These are phyloP conservation scores for Pichia manshurica DNA, from an alignment of 805 yeast genomes.

Conservation along the genomic window DNA sequence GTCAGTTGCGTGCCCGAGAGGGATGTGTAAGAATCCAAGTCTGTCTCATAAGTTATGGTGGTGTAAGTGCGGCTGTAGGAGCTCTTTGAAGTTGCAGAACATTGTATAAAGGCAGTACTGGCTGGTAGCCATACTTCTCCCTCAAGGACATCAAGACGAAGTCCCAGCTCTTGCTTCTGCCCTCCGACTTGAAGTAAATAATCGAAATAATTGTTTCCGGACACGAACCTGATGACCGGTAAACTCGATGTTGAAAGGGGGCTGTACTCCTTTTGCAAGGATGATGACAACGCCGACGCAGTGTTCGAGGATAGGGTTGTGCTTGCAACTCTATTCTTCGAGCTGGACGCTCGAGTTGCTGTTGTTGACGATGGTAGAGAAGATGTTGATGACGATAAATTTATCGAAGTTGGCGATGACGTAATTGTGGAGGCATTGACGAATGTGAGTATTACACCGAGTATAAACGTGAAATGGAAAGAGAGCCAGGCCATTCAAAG, in stretches of 20 bases:
- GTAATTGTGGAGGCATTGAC: not conserved
- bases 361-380: conserved; percentile 4
- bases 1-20: too few species aligned
- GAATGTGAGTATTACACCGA: not conserved
- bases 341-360: too few species aligned
- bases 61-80: not conserved
- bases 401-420: not conserved
- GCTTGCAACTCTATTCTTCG: too few species aligned
- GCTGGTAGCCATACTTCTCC: conserved; percentile 30
- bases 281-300: not conserved
- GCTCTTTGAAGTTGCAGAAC: conserved; percentile 12
- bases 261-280: not conserved
- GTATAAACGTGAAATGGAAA: not conserved
- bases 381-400: not conserved
- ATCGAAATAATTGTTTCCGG: conserved; percentile 17
- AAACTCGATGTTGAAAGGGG: conserved; percentile 1
- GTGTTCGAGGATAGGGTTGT: conserved; percentile 3
- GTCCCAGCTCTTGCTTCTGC: conserved; percentile 19
- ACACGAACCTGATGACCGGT: conserved; percentile 8
- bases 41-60: too few species aligned
- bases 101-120: conserved; percentile 17
- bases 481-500: too few species aligned
- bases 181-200: conserved; percentile 23
- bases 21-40: too few species aligned
- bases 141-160: conserved; percentile 29